Evolutionary conservation across 345 rosid species (phyloP), one percentile per base, ranked within the genome.

Genomic region (Noccaea bulbosa): DNA sequence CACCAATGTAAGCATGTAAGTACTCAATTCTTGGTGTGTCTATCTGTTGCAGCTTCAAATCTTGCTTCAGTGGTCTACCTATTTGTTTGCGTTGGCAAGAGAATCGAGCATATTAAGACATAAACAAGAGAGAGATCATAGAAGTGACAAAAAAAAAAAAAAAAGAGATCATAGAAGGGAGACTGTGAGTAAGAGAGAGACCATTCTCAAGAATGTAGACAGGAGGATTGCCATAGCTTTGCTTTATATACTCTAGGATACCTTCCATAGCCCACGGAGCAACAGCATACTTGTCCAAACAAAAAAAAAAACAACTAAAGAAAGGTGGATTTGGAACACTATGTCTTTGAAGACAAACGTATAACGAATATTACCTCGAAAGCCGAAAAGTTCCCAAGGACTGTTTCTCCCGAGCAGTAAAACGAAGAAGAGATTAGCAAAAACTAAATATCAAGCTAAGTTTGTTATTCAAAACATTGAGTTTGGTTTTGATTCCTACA

Each of bases 1-100:
- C 60, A 54, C 60, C 60, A 54, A 54, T 34, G 24, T 33, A 54
- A 54, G 41, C 41, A 8, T 54, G 12, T 54, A 54, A 54, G 6
- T 54, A 54, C 22, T 54, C 24, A 34, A 54, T 34, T 7, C 60
- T 33, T 8, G 60, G 41, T 54, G 12, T 54, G 34, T 54, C 60
- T 22, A n/a, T 14, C 12, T 54, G 11, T 53, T 53, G 60, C 60
- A 34, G 12, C 41, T 33, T 40, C 24, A 33, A n/a, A 14, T 54
- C 59, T 33, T 32, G 39, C 59, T 54, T 32, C 38, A 33, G 16
- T 22, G 44, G 44, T 54, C 59, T 33, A 7, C 20, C 22, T 54
- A n/a, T 53, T n/a, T 2, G 30, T 47, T 8, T n/a, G 58, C 3
- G n/a, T 39, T 39, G 44, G 44, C 44, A 39, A 39, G n/a, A 11